These are phyloP conservation scores for Ogataea ramenticola DNA, from an alignment of 805 yeast genomes.

Conservation along the genomic window DNA sequence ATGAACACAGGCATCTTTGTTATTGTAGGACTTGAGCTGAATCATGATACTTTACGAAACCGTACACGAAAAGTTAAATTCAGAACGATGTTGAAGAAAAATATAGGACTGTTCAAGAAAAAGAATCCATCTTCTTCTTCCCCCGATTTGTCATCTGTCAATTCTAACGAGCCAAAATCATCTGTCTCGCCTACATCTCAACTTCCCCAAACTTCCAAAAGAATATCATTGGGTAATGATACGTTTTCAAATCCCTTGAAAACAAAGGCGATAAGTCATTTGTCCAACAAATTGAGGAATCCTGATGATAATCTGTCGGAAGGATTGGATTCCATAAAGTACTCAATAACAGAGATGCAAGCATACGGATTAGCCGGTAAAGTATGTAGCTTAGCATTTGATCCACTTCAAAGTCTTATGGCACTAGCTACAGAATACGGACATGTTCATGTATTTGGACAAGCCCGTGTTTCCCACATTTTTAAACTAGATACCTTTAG, in stretches of 20 bases:
- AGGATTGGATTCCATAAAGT: slow-evolving; percentile 23
- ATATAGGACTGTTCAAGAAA: slow-evolving; percentile 9
- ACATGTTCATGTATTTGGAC: slow-evolving; percentile 75
- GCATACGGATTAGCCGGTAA: slow-evolving; percentile 58
- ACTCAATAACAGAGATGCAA: slow-evolving; percentile 24
- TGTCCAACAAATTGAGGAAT: background rate
- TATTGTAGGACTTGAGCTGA: too few relatives aligned
- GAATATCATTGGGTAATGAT: background rate
- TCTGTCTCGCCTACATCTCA: background rate
- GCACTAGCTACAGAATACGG: slow-evolving; percentile 73
- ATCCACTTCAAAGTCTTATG: slow-evolving; percentile 80
- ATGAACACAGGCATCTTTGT: too few relatives aligned
- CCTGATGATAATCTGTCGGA: slow-evolving; percentile 18
- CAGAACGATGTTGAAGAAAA: slow-evolving; percentile 13
- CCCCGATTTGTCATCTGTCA: slow-evolving; percentile 1
- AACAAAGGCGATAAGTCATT: background rate
- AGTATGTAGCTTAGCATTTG: slow-evolving; percentile 64
- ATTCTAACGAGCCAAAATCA: slow-evolving; percentile 8
- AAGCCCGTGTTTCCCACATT: slow-evolving; percentile 66
- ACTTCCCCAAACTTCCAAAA: background rate
- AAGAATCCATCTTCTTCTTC: slow-evolving; percentile 3
- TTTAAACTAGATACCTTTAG: slow-evolving; percentile 45
- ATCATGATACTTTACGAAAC: too few relatives aligned
- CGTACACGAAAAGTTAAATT: too few relatives aligned
- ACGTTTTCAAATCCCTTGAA: background rate